Evolutionary conservation across 306 rosid genomes (phyloP).

Genomic region (Mimosa bimucronata): DNA sequence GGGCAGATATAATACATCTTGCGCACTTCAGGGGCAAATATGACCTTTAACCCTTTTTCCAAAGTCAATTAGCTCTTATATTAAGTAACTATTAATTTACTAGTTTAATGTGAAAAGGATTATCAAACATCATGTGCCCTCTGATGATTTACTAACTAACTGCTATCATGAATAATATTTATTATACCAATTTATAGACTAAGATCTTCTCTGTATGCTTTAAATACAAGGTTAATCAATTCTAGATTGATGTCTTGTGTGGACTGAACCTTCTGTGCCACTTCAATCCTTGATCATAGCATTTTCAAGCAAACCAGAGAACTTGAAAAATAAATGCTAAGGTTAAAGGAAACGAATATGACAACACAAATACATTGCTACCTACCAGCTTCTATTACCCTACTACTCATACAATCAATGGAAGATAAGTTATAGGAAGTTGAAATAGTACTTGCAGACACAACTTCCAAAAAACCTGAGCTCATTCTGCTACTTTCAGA

Average conservation of each 20-base stretch:
- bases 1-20: too few species aligned
- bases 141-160: not conserved
- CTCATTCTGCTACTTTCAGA: conserved; percentile 31
- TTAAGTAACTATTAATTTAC: not conserved
- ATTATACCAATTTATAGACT: not conserved
- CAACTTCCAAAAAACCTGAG: conserved; percentile 35
- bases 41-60: too few species aligned
- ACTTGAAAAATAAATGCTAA: not conserved
- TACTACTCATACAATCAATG: conserved; percentile 30
- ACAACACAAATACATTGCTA: conserved; percentile 29
- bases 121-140: not conserved
- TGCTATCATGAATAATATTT: not conserved
- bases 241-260: not conserved
- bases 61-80: too few species aligned
- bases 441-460: conserved; percentile 19
- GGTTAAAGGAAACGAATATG: not conserved
- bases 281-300: not conserved
- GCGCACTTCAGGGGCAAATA: too few species aligned
- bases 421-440: conserved; percentile 38
- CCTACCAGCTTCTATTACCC: conserved; percentile 53
- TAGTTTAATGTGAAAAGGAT: too few species aligned
- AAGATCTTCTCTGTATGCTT: not conserved
- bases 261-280: not conserved
- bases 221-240: not conserved
- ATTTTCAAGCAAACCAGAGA: not conserved